Evolutionary conservation across 257 asterid genomes (phyloP).

Genomic region (Apocynum venetum): DNA sequence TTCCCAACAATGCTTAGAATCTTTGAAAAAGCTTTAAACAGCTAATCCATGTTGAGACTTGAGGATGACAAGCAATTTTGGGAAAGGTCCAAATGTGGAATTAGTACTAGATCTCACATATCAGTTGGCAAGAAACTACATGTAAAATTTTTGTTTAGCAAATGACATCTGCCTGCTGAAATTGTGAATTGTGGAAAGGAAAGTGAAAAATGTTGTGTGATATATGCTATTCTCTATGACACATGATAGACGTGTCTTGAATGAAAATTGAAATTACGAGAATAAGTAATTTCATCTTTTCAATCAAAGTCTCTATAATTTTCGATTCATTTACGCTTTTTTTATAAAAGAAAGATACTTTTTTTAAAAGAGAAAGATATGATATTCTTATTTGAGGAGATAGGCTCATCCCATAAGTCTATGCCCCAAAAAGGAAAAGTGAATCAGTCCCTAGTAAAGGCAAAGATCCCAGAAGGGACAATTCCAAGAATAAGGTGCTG

Average conservation of each 20-base stretch:
- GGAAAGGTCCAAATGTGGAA: background rate
- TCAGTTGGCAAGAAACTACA: background rate
- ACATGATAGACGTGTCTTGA: too few relatives aligned
- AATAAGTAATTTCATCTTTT: too few relatives aligned
- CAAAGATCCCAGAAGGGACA: conserved; percentile 32
- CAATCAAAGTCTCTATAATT: too few relatives aligned
- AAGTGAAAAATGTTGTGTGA: too few relatives aligned
- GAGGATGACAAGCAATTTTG: background rate
- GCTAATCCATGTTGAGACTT: background rate
- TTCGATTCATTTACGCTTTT: too few relatives aligned
- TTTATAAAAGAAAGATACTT: too few relatives aligned
- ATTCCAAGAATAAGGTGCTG: conserved; percentile 25
- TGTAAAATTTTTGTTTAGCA: background rate
- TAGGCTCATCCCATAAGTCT: background rate
- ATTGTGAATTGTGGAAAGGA: background rate
- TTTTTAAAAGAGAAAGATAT: background rate
- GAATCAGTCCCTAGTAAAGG: conserved; percentile 2
- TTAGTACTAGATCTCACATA: background rate
- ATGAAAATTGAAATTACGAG: too few relatives aligned
- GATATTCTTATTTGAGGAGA: background rate
- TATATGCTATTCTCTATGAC: too few relatives aligned
- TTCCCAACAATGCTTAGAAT: conserved; percentile 15
- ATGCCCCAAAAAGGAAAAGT: conserved; percentile 6
- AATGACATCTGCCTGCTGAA: background rate
- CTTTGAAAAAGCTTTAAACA: conserved; percentile 9